phyloP scores from a whole-genome alignment of 1,284 basidiomycete species.

The Hemileia vastatrix region DNA sequence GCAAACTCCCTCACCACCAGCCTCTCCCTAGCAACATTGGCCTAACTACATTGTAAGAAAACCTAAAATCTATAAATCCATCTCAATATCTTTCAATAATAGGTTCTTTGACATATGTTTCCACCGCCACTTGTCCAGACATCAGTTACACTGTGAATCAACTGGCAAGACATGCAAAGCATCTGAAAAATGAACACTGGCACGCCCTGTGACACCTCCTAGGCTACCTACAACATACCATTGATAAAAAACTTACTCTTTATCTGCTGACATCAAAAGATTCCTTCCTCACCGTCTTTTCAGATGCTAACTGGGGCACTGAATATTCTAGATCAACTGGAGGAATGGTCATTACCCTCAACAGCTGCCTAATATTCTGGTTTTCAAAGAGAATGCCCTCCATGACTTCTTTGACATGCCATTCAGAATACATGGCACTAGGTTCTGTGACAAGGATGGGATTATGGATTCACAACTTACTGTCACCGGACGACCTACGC shows the following conservation, averaged over 20 bases:
- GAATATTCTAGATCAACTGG: neutral
- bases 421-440: conserved; percentile 11
- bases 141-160: conserved; percentile 1
- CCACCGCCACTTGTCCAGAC: neutral
- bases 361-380: neutral
- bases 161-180: neutral
- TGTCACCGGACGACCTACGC: too few relatives aligned
- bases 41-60: neutral
- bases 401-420: neutral
- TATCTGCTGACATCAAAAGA: neutral
- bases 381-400: neutral
- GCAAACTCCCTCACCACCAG: neutral
- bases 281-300: neutral
- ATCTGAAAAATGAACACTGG: neutral
- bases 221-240: neutral
- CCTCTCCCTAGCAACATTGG: neutral
- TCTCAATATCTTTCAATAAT: too few relatives aligned
- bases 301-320: neutral
- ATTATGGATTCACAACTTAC: neutral
- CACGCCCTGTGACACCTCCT: neutral
- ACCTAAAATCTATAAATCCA: too few relatives aligned
- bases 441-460: neutral
- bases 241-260: neutral
- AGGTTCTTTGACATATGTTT: neutral
- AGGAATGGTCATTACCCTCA: neutral